phyloP scores from a whole-genome alignment of 2,329 filamentous ascomycete species.

The Paecilomyces dactylethromorphus region DNA sequence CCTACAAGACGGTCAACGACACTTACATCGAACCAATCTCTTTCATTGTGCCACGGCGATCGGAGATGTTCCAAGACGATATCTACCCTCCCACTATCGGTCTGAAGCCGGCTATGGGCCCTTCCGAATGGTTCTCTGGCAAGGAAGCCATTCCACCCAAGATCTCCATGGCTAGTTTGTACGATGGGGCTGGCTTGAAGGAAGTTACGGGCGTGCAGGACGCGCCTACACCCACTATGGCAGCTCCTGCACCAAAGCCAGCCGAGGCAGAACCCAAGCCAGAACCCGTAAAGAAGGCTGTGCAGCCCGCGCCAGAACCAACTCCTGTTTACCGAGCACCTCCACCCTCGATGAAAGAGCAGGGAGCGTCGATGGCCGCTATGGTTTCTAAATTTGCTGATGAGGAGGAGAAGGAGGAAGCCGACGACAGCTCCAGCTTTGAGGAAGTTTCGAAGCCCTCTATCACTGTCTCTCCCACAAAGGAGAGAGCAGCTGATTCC shows the following conservation, averaged over 20 bases:
- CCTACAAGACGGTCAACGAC: constrained; percentile 96
- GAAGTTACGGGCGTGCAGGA: constrained; percentile 55
- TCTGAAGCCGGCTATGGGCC: constrained; percentile 69
- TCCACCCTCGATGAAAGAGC: constrained; percentile 65
- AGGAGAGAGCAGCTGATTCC: background rate
- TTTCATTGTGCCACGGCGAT: constrained; percentile 89
- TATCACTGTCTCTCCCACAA: constrained; percentile 19
- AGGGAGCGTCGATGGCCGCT: constrained; percentile 77
- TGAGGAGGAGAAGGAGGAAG: constrained; percentile 53
- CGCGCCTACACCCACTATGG: constrained; percentile 27
- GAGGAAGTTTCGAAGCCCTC: constrained; percentile 73
- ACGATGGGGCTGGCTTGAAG: constrained; percentile 73
- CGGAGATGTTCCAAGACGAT: constrained; percentile 93
- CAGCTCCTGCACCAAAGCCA: constrained; percentile 43
- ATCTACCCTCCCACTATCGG: constrained; percentile 87
- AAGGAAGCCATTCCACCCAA: constrained; percentile 81
- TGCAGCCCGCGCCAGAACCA: constrained; percentile 28
- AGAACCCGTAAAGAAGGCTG: constrained; percentile 19
- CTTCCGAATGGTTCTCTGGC: constrained; percentile 77
- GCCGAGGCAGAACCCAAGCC: constrained; percentile 29
- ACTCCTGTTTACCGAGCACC: constrained; percentile 22
- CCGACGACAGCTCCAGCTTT: constrained; percentile 70
- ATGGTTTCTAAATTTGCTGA: constrained; percentile 85
- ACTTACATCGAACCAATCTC: constrained; percentile 92
- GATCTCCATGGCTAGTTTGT: constrained; percentile 88